Evolutionary conservation across 176 grass and related monocot species (phyloP).

Genomic region (Triticum monococcum): DNA sequence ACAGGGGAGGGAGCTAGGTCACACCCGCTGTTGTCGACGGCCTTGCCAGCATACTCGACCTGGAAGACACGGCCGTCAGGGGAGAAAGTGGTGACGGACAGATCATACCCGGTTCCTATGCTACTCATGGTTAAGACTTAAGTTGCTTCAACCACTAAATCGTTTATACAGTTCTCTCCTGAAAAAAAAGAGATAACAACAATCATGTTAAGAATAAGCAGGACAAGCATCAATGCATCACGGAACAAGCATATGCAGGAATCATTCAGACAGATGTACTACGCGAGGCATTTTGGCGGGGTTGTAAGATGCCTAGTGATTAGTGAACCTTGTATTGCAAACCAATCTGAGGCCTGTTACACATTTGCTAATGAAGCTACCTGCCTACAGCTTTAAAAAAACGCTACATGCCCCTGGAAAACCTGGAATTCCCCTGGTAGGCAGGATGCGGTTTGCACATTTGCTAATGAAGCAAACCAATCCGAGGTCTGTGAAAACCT

Average conservation of each 20-base stretch:
- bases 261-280: not conserved
- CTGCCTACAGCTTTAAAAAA: too few species aligned
- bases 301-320: not conserved
- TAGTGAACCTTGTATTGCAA: not conserved
- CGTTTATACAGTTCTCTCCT: not conserved
- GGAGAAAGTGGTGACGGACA: conserved; percentile 83
- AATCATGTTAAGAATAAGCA: not conserved
- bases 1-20: not conserved
- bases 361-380: too few species aligned
- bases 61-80: conserved; percentile 81
- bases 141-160: not conserved
- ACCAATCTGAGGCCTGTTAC: too few species aligned
- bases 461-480: too few species aligned
- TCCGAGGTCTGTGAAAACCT: not conserved
- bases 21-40: conserved; percentile 84
- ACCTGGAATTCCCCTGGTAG: not conserved
- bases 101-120: conserved; percentile 86
- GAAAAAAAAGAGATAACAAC: not conserved
- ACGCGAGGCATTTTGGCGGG: too few species aligned
- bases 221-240: not conserved
- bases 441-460: not conserved
- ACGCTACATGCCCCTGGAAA: not conserved
- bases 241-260: not conserved
- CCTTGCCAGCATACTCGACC: conserved; percentile 86
- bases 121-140: conserved; percentile 57